Evolutionary conservation across 225 moss, liverwort and hornwort genomes (phyloP), one percentile per base, ranked within the genome.

Genomic region (Asterella californica): DNA sequence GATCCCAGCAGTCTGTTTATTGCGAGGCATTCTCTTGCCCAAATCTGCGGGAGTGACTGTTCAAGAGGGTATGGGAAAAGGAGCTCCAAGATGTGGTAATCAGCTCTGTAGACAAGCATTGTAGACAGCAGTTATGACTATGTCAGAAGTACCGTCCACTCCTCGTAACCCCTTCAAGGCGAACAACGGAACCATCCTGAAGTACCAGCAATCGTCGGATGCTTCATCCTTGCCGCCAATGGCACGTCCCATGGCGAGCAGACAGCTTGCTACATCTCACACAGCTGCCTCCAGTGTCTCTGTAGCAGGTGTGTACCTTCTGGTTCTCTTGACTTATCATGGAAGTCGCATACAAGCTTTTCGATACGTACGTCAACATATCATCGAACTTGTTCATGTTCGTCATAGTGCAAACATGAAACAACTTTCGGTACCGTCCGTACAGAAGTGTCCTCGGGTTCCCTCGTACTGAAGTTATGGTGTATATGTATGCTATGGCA

Each of bases 201-300:
- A 55, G 36, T 70, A 54, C 5, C 79, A 79, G 53, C 69, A 70
- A 50, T 32, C 69, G 33, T 53, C 69, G 48, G 68, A 54, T 68
- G 69, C 54, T 55, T 47, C 29, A 10, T 32, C 78, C 67, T 25
- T 79, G 67, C 69, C 76, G 57, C 59, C 76, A 50, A 62, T 57
- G 78, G 68, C 69, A 70, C 79, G 53, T 79, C 22, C 79, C 52
- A 70, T 79, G 79, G 78, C 63, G 37, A 46, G 50, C 47, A 77
- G 38, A 38, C 42, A 57, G 42, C 79, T 38, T 38, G 66, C 78
- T 49, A 62, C 78, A 67, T 78, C 78, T 78, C 78, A 78, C 66
- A 67, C 78, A 18, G 33, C 48, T 27, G 52, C 78, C 32, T 30
- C 67, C 32, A 78, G 18, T 27, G 66, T 37, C 78, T 66, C 76